Percentiles rank a stretch among this genome's conserved stretches.
Conservation (phyloP, 2,329 filamentous ascomycete genomes). For the Pyricularia sp. region DNA sequence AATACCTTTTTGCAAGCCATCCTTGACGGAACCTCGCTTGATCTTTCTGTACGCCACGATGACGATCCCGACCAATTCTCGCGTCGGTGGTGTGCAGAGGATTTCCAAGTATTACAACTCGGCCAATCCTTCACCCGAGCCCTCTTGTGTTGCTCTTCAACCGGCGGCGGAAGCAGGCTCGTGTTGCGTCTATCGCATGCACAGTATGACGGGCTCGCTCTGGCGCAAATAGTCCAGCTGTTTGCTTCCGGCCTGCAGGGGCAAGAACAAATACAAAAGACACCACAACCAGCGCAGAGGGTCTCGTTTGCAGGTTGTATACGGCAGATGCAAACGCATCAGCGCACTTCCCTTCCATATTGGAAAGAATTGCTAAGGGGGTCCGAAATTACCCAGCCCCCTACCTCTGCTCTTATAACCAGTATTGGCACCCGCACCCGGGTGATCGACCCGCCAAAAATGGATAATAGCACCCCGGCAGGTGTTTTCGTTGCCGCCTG, state of each 20-base stretch:
- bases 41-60: neutral
- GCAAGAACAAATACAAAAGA: neutral
- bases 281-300: neutral
- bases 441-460: no score
- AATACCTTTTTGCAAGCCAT: neutral
- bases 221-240: neutral
- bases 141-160: neutral
- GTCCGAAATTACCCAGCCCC: no score
- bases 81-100: neutral
- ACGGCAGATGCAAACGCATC: neutral
- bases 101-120: neutral
- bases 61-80: neutral
- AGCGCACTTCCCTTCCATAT: no score
- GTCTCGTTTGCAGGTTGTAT: no score
- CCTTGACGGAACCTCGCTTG: neutral
- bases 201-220: neutral
- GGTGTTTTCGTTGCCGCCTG: no score
- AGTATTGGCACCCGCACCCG: no score
- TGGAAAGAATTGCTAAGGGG: no score
- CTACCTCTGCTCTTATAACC: no score
- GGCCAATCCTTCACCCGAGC: neutral
- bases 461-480: no score
- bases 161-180: neutral
- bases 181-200: neutral
- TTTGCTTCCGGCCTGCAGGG: no score